These are phyloP conservation scores for Pisolithus tinctorius DNA, from an alignment of 768 basidiomycete species.

Conservation along the genomic window DNA sequence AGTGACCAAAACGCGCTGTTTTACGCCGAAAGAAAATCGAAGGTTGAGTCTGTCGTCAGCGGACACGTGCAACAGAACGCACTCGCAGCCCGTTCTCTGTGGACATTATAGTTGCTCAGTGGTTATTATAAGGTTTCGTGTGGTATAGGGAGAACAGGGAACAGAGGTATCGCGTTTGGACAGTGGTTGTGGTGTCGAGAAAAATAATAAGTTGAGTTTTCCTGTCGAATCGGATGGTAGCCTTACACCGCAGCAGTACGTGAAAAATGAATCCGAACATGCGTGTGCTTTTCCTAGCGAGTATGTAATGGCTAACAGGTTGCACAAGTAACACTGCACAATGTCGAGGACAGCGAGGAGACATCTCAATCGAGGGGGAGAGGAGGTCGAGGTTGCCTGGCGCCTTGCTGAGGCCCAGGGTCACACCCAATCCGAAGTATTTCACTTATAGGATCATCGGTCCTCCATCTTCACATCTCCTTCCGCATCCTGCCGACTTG, in stretches of 20 bases:
- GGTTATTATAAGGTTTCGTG: not conserved
- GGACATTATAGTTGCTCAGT: slow-evolving; percentile 17
- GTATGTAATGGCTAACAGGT: slow-evolving; percentile 1
- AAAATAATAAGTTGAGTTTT: not conserved
- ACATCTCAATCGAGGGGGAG: not conserved
- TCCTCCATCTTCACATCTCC: slow-evolving; percentile 49
- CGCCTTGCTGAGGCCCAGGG: not conserved
- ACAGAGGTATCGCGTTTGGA: not conserved
- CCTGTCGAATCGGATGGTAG: not conserved
- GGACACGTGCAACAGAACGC: slow-evolving; percentile 20
- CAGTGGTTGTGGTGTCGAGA: not conserved
- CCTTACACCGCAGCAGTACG: not conserved
- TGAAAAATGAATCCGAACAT: not conserved
- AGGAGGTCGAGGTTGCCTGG: not conserved
- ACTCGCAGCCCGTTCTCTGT: slow-evolving; percentile 39
- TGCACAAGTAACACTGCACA: not conserved
- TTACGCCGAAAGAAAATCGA: slow-evolving; percentile 1
- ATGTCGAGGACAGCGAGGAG: not conserved
- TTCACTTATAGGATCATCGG: slow-evolving; percentile 12
- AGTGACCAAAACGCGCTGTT: slow-evolving; percentile 59
- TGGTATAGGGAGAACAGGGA: not conserved
- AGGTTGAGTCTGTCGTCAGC: slow-evolving; percentile 2
- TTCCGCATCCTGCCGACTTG: slow-evolving; percentile 29
- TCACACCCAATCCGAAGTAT: not conserved
- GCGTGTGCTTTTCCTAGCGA: not conserved